Percentiles rank a stretch among this genome's conserved stretches.
Evolutionary conservation across 73 alveolate genomes (phyloP).

Genomic region (Effrenium voratum): DNA sequence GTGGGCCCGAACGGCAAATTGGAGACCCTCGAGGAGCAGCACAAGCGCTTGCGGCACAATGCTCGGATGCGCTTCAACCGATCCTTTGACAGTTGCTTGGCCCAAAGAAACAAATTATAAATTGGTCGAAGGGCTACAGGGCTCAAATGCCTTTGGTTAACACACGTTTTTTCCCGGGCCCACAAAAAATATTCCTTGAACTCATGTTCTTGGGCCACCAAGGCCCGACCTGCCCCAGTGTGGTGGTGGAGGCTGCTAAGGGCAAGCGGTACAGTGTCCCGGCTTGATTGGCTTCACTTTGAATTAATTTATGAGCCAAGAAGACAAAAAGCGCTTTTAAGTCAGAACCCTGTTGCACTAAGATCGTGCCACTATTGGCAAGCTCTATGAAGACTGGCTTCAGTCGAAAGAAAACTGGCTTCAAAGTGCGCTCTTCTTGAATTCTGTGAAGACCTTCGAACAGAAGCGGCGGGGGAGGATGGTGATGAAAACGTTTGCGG

Average conservation of each 20-base stretch:
- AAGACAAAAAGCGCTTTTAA: too few species aligned
- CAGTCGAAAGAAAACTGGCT: not conserved
- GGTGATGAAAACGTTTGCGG: too few species aligned
- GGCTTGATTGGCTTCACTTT: not conserved
- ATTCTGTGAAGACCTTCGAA: too few species aligned
- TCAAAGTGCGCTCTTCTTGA: not conserved
- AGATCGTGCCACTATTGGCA: not conserved
- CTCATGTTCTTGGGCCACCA: too few species aligned
- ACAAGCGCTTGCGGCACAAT: not conserved
- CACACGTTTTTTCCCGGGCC: too few species aligned
- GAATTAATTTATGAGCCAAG: not conserved
- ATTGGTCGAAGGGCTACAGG: too few species aligned
- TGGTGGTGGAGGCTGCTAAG: not conserved
- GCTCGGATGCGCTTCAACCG: not conserved
- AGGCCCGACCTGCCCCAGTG: not conserved
- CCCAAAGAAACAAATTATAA: too few species aligned
- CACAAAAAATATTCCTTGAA: too few species aligned
- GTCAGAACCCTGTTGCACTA: not conserved
- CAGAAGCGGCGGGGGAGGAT: too few species aligned
- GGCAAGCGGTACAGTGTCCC: not conserved
- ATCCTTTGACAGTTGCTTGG: not conserved
- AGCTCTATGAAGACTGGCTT: not conserved
- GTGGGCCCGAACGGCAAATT: not conserved
- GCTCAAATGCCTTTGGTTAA: too few species aligned
- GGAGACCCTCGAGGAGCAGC: not conserved